Evolutionary conservation across 177 flowering plant species (phyloP).

Genomic region (Tripterygium wilfordii): DNA sequence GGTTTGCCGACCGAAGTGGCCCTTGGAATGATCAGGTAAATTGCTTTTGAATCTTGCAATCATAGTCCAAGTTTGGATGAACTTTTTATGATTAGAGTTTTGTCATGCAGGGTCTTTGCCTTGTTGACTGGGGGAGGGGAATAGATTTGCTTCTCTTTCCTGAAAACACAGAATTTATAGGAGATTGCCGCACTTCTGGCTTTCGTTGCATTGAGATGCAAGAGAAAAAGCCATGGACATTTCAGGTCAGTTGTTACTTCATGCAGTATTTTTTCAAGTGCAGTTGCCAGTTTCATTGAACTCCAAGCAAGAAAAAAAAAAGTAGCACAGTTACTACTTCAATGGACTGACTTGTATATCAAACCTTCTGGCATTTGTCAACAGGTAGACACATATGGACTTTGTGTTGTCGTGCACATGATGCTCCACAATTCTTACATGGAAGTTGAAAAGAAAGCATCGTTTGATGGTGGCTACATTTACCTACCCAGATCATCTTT

Average conservation of each 20-base stretch:
- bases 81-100: background rate
- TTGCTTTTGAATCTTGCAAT: background rate
- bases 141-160: constrained; percentile 79
- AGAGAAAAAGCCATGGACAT: constrained; percentile 79
- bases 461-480: constrained; percentile 45
- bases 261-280: background rate
- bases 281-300: background rate
- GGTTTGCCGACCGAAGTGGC: constrained; percentile 43
- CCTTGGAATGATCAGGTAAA: constrained; percentile 84
- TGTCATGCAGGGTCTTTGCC: constrained; percentile 84
- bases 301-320: too few relatives aligned
- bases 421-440: constrained; percentile 79
- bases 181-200: constrained; percentile 87
- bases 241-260: constrained; percentile 50
- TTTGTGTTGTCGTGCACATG: constrained; percentile 80
- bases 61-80: background rate
- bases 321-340: too few relatives aligned
- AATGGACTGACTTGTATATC: background rate
- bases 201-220: constrained; percentile 89
- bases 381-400: constrained; percentile 91
- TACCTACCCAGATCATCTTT: constrained; percentile 59
- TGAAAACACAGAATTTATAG: constrained; percentile 49
- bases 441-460: constrained; percentile 59
- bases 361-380: background rate
- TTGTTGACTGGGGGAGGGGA: constrained; percentile 97